A percentile compares a stretch with the other conserved stretches of the same genome.
These are phyloP conservation scores for Starmerella stellata DNA, from an alignment of 805 yeast species.

Conservation along the genomic window DNA sequence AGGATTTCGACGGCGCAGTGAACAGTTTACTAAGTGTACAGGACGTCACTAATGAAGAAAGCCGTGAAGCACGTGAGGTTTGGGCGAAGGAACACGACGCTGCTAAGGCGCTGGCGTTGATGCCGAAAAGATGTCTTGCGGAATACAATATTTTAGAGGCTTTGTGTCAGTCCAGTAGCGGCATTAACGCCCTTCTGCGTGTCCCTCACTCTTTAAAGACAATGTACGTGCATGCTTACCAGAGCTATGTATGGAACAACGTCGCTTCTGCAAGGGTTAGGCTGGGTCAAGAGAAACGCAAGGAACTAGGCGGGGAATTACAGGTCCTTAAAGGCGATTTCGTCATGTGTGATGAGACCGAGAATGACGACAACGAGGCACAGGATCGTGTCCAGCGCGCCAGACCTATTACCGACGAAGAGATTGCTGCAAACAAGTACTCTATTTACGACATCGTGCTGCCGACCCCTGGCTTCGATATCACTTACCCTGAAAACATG, in stretches of 20 bases:
- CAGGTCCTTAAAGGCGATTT: conserved; percentile 14
- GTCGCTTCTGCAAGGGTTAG: conserved; percentile 64
- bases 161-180: conserved; percentile 34
- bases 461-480: conserved; percentile 94
- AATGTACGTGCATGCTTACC: conserved; percentile 96
- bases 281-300: conserved; percentile 30
- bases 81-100: conserved; percentile 68
- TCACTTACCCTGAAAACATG: conserved; percentile 61
- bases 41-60: conserved; percentile 63
- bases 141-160: conserved; percentile 54
- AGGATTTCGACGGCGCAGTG: conserved; percentile 65
- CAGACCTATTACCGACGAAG: conserved; percentile 56
- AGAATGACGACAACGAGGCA: conserved; percentile 14
- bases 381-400: conserved; percentile 44
- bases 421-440: conserved; percentile 38
- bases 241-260: conserved; percentile 84
- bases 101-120: conserved; percentile 39
- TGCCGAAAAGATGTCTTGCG: conserved; percentile 83
- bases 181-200: conserved; percentile 67
- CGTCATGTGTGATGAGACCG: conserved; percentile 17
- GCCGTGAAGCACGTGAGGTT: conserved; percentile 59
- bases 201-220: conserved; percentile 82
- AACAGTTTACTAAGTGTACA: conserved; percentile 71
- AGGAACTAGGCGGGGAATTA: too few relatives aligned
- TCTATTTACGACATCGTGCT: conserved; percentile 69